These are phyloP conservation scores for Scheffersomyces illinoinensis DNA, from an alignment of 1,139 yeast species.

Conservation along the genomic window DNA sequence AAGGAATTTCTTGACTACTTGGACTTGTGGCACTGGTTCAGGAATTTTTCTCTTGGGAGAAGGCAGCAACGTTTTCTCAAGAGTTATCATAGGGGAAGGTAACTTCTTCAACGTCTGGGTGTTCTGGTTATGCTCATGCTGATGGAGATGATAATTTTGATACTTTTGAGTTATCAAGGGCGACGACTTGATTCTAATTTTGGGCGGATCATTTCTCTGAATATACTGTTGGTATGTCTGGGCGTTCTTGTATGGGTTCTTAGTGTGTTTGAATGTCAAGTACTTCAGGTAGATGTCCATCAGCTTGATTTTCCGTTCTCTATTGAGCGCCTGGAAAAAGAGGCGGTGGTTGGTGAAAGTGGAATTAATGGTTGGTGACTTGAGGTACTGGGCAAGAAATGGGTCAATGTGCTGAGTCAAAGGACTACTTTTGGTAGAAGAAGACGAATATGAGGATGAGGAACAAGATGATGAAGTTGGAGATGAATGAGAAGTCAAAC, in stretches of 20 bases:
- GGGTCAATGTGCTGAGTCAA: conserved; percentile 17
- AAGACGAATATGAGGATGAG: conserved; percentile 1
- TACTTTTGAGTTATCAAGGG: background rate
- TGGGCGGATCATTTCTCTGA: background rate
- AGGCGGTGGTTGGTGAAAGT: conserved; percentile 22
- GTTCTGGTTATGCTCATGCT: background rate
- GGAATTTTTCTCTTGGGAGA: conserved; percentile 4
- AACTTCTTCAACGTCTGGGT: background rate
- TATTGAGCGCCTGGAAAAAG: conserved; percentile 24
- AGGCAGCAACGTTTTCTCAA: conserved; percentile 2
- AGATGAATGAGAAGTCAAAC: conserved; percentile 1
- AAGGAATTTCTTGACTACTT: conserved; percentile 22
- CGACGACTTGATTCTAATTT: background rate
- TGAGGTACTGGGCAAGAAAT: conserved; percentile 30
- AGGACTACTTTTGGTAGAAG: conserved; percentile 1
- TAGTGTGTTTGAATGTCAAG: conserved; percentile 11
- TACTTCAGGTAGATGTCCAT: conserved; percentile 29
- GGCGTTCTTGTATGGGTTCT: conserved; percentile 4
- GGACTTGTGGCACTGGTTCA: conserved; percentile 2
- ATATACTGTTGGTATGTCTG: conserved; percentile 1
- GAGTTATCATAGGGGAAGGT: background rate
- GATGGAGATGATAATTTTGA: background rate
- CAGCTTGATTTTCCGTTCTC: conserved; percentile 24
- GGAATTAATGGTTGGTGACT: conserved; percentile 18
- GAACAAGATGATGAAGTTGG: background rate